Conservation (phyloP, 108 stramenopile genomes). For the Skeletonema menzelii region DNA sequence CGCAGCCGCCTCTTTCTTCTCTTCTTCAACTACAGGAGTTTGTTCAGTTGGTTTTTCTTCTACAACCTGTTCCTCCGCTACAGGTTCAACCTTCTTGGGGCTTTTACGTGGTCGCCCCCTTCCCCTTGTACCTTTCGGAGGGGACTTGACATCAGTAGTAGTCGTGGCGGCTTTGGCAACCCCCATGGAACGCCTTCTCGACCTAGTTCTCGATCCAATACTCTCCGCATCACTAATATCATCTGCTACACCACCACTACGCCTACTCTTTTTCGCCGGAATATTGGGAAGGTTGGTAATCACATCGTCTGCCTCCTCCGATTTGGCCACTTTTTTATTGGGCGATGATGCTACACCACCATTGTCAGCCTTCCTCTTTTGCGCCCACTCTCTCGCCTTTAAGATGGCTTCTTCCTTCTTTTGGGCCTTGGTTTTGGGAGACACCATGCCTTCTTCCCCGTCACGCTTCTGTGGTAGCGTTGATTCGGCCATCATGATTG, state of each 20-base stretch:
- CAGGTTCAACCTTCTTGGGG: background rate
- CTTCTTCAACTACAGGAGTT: background rate
- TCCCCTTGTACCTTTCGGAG: background rate
- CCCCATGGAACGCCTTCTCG: constrained; percentile 16
- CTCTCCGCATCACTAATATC: constrained; percentile 3
- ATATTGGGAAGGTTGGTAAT: constrained; percentile 16
- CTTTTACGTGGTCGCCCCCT: background rate
- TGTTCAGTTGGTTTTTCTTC: constrained; percentile 1
- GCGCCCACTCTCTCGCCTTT: constrained; percentile 22
- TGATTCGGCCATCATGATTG: background rate
- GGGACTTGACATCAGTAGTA: background rate
- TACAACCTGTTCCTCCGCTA: constrained; percentile 4
- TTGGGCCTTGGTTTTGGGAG: constrained; percentile 22
- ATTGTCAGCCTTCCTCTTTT: constrained; percentile 13
- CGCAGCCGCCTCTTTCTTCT: constrained; percentile 7
- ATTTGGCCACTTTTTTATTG: background rate
- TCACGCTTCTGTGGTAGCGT: background rate
- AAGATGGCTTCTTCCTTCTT: constrained; percentile 11
- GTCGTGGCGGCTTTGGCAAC: background rate
- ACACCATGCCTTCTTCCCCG: background rate
- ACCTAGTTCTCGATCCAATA: constrained; percentile 8
- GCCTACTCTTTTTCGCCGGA: background rate
- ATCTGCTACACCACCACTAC: background rate
- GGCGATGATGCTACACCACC: background rate
- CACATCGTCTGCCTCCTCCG: constrained; percentile 9